Evolutionary conservation across 2,329 filamentous ascomycete genomes (phyloP), one percentile per base, ranked within the genome.

Genomic region (Gaeumannomyces tritici): DNA sequence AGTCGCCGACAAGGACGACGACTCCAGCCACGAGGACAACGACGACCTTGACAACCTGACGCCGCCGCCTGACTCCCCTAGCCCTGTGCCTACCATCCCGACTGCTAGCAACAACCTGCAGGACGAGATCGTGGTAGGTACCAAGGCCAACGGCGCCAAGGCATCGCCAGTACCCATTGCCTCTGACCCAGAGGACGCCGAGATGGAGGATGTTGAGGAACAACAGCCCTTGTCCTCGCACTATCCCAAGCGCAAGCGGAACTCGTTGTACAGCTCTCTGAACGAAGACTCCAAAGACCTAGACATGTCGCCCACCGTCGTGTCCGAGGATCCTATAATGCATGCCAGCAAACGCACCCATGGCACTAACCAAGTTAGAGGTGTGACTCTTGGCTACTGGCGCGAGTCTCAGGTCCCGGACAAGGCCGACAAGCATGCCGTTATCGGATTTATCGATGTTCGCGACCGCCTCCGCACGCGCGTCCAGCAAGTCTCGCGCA

Each of bases 381-480:
- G 78, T 4, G 76, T 83, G 6, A 70, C 80, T 6, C 74, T 88
- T 9, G 85, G 85, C 1, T 80, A 83, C 61, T 88, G 85, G 85
- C 77, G 84, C 60, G 82, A 86, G 59, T 87, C 84, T 0, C 73
- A 74, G 4, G 79, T 83, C 0, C 77, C 80, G 0, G 72, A 79
- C 18, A 72, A 75, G 9, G 72, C 73, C 2, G 76, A 78, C 18
- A 86, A 84, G 68, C 85, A 87, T 68, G 78, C 79, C 0, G 82
- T 87, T 0, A 80, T 84, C 59, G 85, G 84, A 6, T 87, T 87
- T 64, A 86, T 87, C 59, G 85, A 88, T 64, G 75, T 83, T 13
- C 75, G 83, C 24, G 84, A 87, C 62, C 78, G 84, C 1, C 77
- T 88, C 1, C 82, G 85, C 29, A 87, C 84, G 2, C 79, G 83